A percentile compares a stretch with the other conserved stretches of the same genome.
Evolutionary conservation across 306 rosid species (phyloP).

Genomic region (Aeschynomene evenia): DNA sequence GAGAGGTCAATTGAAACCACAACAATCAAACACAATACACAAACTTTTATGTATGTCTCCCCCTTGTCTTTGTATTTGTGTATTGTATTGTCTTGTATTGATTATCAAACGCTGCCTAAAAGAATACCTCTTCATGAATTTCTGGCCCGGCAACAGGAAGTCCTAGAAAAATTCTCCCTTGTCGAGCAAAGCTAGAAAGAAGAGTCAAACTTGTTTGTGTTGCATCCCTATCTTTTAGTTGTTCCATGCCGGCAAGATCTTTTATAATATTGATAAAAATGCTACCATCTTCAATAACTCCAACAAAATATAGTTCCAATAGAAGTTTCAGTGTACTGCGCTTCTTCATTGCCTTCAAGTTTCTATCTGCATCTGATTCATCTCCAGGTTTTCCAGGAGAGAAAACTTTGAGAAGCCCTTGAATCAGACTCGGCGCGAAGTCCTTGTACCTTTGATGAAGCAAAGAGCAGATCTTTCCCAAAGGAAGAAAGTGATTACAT

Average conservation of each 20-base stretch:
- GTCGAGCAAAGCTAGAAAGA: slow-evolving; percentile 98
- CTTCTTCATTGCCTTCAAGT: slow-evolving; percentile 95
- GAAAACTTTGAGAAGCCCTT: slow-evolving; percentile 91
- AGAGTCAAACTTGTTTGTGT: slow-evolving; percentile 95
- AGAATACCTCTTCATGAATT: slow-evolving; percentile 76
- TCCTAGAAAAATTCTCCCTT: slow-evolving; percentile 87
- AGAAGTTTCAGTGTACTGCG: slow-evolving; percentile 91
- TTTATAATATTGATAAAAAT: slow-evolving; percentile 79
- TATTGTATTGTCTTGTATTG: too few relatives aligned
- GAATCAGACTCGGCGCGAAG: slow-evolving; percentile 82
- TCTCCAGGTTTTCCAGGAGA: slow-evolving; percentile 87
- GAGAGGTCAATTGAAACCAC: too few relatives aligned
- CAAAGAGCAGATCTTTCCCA: slow-evolving; percentile 82
- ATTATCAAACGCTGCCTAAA: too few relatives aligned
- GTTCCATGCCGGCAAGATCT: slow-evolving; percentile 85
- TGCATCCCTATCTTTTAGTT: slow-evolving; percentile 90
- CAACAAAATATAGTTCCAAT: slow-evolving; percentile 89
- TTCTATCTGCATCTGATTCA: slow-evolving; percentile 79
- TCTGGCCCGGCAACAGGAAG: slow-evolving; percentile 75
- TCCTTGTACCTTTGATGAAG: slow-evolving; percentile 99
- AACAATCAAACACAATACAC: too few relatives aligned
- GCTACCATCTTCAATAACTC: slow-evolving; percentile 83
- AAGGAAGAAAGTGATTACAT: slow-evolving; percentile 17
- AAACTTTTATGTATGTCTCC: too few relatives aligned
- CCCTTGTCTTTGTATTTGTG: too few relatives aligned